Percentiles rank a stretch among this genome's conserved stretches.
phyloP scores from a whole-genome alignment of 805 yeast genomes.

The Metschnikowia arizonensis region DNA sequence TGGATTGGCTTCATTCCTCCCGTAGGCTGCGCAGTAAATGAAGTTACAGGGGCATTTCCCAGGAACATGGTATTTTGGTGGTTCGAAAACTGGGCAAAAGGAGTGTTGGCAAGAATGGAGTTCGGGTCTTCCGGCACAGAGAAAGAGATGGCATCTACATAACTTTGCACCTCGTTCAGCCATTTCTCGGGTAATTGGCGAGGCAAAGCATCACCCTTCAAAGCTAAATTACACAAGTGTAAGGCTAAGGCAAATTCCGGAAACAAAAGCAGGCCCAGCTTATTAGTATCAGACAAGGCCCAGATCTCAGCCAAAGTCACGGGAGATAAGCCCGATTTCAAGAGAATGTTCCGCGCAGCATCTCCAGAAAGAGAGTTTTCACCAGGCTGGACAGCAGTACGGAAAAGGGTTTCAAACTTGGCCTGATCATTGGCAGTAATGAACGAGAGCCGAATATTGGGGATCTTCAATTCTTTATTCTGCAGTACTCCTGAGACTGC shows the following conservation, averaged over 20 bases:
- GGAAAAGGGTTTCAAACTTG: slow-evolving; percentile 79
- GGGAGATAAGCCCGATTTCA: slow-evolving; percentile 76
- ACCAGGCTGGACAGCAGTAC: slow-evolving; percentile 70
- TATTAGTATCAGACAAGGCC: slow-evolving; percentile 86
- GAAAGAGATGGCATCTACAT: slow-evolving; percentile 85
- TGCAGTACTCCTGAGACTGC: slow-evolving; percentile 43
- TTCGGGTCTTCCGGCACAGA: slow-evolving; percentile 59
- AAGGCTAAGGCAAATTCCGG: slow-evolving; percentile 94
- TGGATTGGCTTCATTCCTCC: slow-evolving; percentile 17
- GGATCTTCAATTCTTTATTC: slow-evolving; percentile 60
- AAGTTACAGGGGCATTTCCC: slow-evolving; percentile 16
- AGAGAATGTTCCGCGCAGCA: slow-evolving; percentile 71
- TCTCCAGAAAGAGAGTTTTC: slow-evolving; percentile 67
- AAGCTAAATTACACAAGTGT: slow-evolving; percentile 74
- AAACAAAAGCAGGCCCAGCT: slow-evolving; percentile 78
- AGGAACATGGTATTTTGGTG: slow-evolving; percentile 22
- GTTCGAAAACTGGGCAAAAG: slow-evolving; percentile 32
- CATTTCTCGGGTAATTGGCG: slow-evolving; percentile 64
- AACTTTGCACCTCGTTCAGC: slow-evolving; percentile 78
- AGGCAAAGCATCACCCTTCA: slow-evolving; percentile 79
- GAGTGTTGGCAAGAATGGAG: slow-evolving; percentile 41
- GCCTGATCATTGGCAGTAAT: slow-evolving; percentile 81
- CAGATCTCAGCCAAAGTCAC: slow-evolving; percentile 78
- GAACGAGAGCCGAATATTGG: slow-evolving; percentile 75
- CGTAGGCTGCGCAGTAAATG: slow-evolving; percentile 39